These are phyloP conservation scores for Ustilago lituana DNA, from an alignment of 1,284 basidiomycete species.

Conservation along the genomic window DNA sequence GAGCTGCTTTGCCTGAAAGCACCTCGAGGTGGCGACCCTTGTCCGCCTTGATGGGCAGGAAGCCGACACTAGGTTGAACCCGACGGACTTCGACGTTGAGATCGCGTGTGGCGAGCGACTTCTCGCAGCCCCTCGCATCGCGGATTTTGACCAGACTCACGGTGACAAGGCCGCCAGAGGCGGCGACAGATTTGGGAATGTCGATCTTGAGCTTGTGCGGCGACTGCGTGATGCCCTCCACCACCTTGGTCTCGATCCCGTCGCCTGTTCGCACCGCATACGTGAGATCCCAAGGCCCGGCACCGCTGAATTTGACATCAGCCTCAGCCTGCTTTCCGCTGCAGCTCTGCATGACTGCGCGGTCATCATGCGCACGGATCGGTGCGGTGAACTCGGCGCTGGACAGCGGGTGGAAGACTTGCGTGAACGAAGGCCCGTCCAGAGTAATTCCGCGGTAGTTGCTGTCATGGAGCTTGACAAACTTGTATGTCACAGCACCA, in stretches of 20 bases:
- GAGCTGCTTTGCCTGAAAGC: slow-evolving; percentile 78
- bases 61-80: slow-evolving; percentile 85
- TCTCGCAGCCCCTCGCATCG: slow-evolving; percentile 87
- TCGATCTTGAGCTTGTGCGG: slow-evolving; percentile 63
- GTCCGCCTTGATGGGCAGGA: slow-evolving; percentile 72
- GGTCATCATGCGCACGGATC: slow-evolving; percentile 33
- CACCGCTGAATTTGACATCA: slow-evolving; percentile 58
- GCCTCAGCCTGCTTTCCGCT: slow-evolving; percentile 58
- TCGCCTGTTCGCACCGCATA: slow-evolving; percentile 55
- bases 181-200: slow-evolving; percentile 71
- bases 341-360: slow-evolving; percentile 62
- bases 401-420: slow-evolving; percentile 64
- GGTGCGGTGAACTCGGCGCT: slow-evolving; percentile 57
- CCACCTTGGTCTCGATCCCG: slow-evolving; percentile 34
- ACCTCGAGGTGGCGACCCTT: slow-evolving; percentile 72
- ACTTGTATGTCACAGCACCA: slow-evolving; percentile 88
- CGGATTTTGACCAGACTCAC: slow-evolving; percentile 84
- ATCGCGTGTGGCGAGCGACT: slow-evolving; percentile 79
- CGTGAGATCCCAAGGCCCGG: slow-evolving; percentile 63
- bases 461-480: slow-evolving; percentile 81
- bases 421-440: slow-evolving; percentile 61
- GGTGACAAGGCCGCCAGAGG: slow-evolving; percentile 80
- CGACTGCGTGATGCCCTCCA: slow-evolving; percentile 59
- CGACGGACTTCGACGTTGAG: slow-evolving; percentile 88
- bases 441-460: slow-evolving; percentile 78